Evolutionary conservation across 345 rosid species (phyloP), one percentile per base, ranked within the genome.

Genomic region (Camelina neglecta): DNA sequence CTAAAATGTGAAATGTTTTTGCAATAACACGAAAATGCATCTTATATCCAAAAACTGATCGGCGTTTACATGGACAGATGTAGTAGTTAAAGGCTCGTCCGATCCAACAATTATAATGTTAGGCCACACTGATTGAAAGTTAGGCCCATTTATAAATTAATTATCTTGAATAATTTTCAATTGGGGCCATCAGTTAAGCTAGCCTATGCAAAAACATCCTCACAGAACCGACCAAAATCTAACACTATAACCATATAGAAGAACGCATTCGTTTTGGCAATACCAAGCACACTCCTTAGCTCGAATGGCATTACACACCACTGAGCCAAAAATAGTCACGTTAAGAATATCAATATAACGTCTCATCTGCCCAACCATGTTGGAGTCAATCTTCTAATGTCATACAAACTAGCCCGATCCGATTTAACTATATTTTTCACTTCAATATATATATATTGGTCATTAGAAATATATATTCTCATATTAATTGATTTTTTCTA

Each of bases 101-200:
- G 15, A 51, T 61, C 26, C 61, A 72, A 13, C 55, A 41, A n/a
- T 2, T 12, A 20, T 5, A 63, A 63, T 55, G 44, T 11, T 44
- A 53, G 76, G 45, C 62, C 69, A 26, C 54, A 63, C 20, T 53
- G 35, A 20, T 18, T 29, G 18, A 12, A 39, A 62, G 1, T 3
- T 2, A 63, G 20, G 62, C 63, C 69, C 69, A 26, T 21, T 1
- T 8, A 24, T 16, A 18, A 62, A 20, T 18, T 12, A 5, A 39
- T 2, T 10, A 9, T 39, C 4, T 39, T 39, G 11, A 39, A 39
- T 2, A 39, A 39, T 39, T 39, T 39, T 39, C 26, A 24, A 20
- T 24, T 16, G 18, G 23, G 11, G 42, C 41, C 41, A 38, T 38
- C 41, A 38, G 53, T 47, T 60, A 36, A 36, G 26, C 26, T 55